Evolutionary conservation across 176 grass and related monocot genomes (phyloP).

Genomic region (Zizania latifolia): DNA sequence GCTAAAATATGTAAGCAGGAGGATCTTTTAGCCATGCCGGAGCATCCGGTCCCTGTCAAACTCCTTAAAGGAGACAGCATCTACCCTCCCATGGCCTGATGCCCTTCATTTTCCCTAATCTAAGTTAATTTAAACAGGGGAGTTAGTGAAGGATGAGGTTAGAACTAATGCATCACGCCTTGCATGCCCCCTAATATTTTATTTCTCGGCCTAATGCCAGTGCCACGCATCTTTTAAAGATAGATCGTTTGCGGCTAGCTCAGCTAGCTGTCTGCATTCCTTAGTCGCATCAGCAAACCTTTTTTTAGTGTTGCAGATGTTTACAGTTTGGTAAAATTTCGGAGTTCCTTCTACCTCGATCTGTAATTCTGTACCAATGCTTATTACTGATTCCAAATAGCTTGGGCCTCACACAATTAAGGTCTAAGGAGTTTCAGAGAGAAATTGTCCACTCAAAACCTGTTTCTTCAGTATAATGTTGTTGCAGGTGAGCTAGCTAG

Average conservation of each 20-base stretch:
- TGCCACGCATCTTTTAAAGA: neutral
- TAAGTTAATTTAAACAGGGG: conserved; percentile 1
- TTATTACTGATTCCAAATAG: neutral
- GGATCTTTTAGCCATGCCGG: conserved; percentile 27
- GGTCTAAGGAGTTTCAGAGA: neutral
- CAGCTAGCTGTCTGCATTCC: neutral
- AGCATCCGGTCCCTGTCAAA: conserved; percentile 43
- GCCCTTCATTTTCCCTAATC: conserved; percentile 15
- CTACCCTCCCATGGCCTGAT: conserved; percentile 22
- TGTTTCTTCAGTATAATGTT: no score
- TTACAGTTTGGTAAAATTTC: neutral
- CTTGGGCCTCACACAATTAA: neutral
- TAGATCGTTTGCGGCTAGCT: conserved; percentile 30
- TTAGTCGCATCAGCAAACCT: conserved; percentile 9
- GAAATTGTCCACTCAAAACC: no score
- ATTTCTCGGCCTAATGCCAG: neutral
- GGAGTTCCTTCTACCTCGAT: no score
- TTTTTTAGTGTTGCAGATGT: conserved; percentile 5
- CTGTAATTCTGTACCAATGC: neutral
- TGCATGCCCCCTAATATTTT: conserved; percentile 31
- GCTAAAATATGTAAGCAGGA: conserved; percentile 25
- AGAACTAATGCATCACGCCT: conserved; percentile 51
- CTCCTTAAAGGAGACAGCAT: conserved; percentile 62
- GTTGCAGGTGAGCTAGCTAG: neutral
- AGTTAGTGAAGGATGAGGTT: conserved; percentile 29